phyloP scores from a whole-genome alignment of 2,329 filamentous ascomycete species.

The Tolypocladium album region DNA sequence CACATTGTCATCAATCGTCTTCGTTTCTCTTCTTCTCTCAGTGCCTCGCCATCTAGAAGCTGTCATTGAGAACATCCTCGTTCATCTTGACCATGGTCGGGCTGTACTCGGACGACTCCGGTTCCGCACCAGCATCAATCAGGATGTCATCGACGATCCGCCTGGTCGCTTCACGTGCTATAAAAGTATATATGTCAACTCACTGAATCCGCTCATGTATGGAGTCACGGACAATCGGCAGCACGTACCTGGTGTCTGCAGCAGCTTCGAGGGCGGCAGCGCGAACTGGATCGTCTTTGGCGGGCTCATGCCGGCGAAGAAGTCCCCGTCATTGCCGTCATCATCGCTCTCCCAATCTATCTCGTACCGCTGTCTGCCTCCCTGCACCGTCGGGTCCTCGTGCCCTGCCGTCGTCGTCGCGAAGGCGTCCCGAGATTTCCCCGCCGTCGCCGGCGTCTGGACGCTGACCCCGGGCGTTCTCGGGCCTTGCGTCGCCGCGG shows the following conservation, averaged over 20 bases:
- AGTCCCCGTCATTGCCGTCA: conserved; percentile 50
- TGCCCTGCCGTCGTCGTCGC: conserved; percentile 14
- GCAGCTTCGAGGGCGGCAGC: conserved; percentile 61
- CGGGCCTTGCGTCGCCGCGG: conserved; percentile 35
- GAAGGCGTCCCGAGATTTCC: conserved; percentile 40
- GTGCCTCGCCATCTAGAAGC: conserved; percentile 32
- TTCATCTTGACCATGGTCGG: conserved; percentile 57
- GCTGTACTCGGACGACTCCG: conserved; percentile 46
- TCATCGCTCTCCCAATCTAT: conserved; percentile 68
- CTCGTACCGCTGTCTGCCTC: conserved; percentile 33
- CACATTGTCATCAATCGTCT: not conserved
- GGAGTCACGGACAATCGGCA: not conserved
- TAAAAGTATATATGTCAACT: not conserved
- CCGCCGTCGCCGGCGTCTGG: conserved; percentile 54
- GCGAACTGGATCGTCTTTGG: conserved; percentile 90
- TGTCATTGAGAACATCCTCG: conserved; percentile 50
- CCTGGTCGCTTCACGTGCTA: conserved; percentile 69
- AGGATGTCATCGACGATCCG: conserved; percentile 74
- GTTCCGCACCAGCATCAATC: conserved; percentile 59
- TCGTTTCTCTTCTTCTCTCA: not conserved
- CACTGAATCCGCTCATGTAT: not conserved
- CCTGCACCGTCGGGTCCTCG: conserved; percentile 4
- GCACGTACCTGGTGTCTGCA: conserved; percentile 66
- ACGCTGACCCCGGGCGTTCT: conserved; percentile 79
- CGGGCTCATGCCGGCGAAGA: conserved; percentile 68